Evolutionary conservation across 2,329 filamentous ascomycete species (phyloP).

Genomic region (Diaporthe humulicola): DNA sequence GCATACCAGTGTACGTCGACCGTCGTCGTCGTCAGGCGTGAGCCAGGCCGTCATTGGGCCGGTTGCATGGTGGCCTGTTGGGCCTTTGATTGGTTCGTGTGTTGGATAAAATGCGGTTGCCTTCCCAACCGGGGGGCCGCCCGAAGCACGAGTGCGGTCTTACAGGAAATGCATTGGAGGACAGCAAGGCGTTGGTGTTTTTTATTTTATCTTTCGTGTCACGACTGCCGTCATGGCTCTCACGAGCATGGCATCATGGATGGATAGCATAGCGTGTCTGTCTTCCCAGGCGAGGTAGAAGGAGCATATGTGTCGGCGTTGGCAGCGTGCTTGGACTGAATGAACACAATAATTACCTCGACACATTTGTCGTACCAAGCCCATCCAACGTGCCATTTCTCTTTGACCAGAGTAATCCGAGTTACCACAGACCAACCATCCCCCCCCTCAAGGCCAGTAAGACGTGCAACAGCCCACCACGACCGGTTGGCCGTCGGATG

Average conservation of each 20-base stretch:
- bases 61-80: conserved; percentile 3
- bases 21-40: conserved; percentile 4
- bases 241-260: conserved; percentile 10
- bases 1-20: conserved; percentile 87
- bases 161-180: conserved; percentile 28
- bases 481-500: conserved; percentile 10
- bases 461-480: not conserved
- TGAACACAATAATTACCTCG: not conserved
- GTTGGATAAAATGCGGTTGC: not conserved
- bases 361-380: not conserved
- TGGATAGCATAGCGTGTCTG: conserved; percentile 28
- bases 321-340: conserved; percentile 16
- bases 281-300: not conserved
- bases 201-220: not conserved
- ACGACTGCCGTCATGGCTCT: conserved; percentile 26
- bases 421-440: not conserved
- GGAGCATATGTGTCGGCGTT: conserved; percentile 23
- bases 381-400: not conserved
- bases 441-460: not conserved
- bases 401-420: not conserved
- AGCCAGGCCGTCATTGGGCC: not conserved
- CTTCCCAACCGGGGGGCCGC: conserved; percentile 7
- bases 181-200: conserved; percentile 26
- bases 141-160: conserved; percentile 19
- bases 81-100: not conserved